phyloP scores from a whole-genome alignment of 495 filamentous ascomycete genomes.

The Niebla homalea region DNA sequence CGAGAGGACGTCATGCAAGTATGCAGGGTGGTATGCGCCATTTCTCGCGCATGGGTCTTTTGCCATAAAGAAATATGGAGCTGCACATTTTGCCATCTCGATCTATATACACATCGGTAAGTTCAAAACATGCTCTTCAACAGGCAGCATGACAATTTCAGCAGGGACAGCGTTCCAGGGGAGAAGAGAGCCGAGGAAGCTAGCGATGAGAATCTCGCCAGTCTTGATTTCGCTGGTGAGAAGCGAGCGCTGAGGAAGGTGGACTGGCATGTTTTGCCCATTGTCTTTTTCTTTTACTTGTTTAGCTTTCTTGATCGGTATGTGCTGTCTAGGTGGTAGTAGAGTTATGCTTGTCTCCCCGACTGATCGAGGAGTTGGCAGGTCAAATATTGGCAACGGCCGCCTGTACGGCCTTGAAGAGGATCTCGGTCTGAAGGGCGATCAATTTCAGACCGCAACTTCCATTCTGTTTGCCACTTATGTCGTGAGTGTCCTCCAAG shows the following conservation, averaged over 20 bases:
- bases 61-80: no score
- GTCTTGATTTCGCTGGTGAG: conserved; percentile 1
- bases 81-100: no score
- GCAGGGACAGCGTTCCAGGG: no score
- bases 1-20: no score
- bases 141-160: no score
- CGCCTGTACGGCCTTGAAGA: conserved; percentile 17
- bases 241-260: conserved; percentile 16
- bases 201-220: no score
- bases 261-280: conserved; percentile 46
- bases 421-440: conserved; percentile 29
- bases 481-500: conserved; percentile 16
- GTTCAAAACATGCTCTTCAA: no score
- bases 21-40: no score
- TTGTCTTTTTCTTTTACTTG: conserved; percentile 48
- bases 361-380: not conserved
- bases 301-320: conserved; percentile 52
- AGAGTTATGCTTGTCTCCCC: not conserved
- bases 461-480: conserved; percentile 42
- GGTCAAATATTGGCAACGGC: conserved; percentile 17
- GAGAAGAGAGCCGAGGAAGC: no score
- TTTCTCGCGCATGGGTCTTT: no score
- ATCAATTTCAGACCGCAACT: conserved; percentile 34
- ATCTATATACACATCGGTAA: no score
- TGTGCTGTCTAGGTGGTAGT: not conserved